Evolutionary conservation across 768 basidiomycete genomes (phyloP).

Genomic region (Asterophora lycoperdoides): DNA sequence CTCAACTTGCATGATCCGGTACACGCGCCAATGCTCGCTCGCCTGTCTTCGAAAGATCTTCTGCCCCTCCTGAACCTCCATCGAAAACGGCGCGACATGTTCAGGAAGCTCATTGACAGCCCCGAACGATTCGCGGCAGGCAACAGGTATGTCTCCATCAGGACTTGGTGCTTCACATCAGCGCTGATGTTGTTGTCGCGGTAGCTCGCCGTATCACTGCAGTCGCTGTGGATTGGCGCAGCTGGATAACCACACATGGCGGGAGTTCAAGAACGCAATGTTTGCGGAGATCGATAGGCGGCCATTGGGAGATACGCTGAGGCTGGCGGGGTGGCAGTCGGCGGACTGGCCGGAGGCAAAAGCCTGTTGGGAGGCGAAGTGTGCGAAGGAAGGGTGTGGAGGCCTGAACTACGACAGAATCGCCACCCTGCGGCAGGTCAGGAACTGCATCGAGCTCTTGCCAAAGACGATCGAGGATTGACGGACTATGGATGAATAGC

Average conservation of each 20-base stretch:
- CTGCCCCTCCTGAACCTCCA: constrained; percentile 56
- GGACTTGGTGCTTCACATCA: not conserved
- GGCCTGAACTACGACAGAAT: constrained; percentile 56
- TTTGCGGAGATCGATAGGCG: constrained; percentile 54
- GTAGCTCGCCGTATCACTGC: constrained; percentile 40
- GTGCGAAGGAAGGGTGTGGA: constrained; percentile 45
- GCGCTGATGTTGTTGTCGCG: not conserved
- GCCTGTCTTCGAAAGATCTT: constrained; percentile 48
- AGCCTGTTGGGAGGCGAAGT: constrained; percentile 61
- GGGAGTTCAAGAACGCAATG: constrained; percentile 54
- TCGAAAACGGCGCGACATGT: constrained; percentile 44
- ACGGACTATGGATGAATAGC: not conserved
- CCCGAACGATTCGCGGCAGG: constrained; percentile 55
- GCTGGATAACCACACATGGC: constrained; percentile 60
- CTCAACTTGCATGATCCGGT: constrained; percentile 43
- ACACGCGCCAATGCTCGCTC: constrained; percentile 41
- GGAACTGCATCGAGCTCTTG: constrained; percentile 50
- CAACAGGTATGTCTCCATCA: constrained; percentile 31
- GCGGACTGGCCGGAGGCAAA: constrained; percentile 54
- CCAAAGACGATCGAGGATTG: constrained; percentile 35
- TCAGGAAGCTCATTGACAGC: constrained; percentile 50
- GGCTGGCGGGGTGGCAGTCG: constrained; percentile 36
- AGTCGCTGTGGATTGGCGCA: constrained; percentile 47
- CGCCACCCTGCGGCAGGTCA: constrained; percentile 55
- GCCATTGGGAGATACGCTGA: constrained; percentile 56